A percentile compares a stretch with the other conserved stretches of the same genome.
Evolutionary conservation across 2,329 filamentous ascomycete genomes (phyloP).

Genomic region (Verticillium klebahnii): DNA sequence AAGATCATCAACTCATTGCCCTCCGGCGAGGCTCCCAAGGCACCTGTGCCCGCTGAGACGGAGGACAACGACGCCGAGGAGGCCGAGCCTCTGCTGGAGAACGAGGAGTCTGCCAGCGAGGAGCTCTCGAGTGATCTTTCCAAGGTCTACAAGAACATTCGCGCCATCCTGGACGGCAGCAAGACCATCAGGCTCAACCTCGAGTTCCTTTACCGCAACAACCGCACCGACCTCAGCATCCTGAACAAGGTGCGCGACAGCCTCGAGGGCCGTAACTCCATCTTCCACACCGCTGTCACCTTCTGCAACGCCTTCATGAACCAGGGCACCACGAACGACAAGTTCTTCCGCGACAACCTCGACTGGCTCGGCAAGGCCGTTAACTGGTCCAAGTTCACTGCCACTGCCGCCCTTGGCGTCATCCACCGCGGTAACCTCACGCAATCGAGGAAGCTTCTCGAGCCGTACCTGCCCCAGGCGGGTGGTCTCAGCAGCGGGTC

Average conservation of each 20-base stretch:
- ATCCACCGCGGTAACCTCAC: constrained; percentile 94
- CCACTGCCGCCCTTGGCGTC: constrained; percentile 90
- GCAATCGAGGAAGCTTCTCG: constrained; percentile 87
- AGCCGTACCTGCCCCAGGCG: constrained; percentile 85
- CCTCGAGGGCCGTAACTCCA: constrained; percentile 91
- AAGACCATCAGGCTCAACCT: constrained; percentile 93
- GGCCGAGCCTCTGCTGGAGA: constrained; percentile 42
- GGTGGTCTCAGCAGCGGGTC: constrained; percentile 74
- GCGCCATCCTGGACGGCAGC: constrained; percentile 74
- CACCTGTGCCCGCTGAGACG: constrained; percentile 38
- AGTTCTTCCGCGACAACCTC: constrained; percentile 96
- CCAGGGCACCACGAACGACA: constrained; percentile 94
- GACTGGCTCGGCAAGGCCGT: constrained; percentile 98
- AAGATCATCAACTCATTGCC: constrained; percentile 84
- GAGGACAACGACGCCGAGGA: constrained; percentile 35
- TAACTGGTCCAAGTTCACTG: constrained; percentile 99
- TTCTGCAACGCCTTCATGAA: constrained; percentile 99
- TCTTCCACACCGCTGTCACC: constrained; percentile 96
- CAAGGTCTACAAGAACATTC: constrained; percentile 58
- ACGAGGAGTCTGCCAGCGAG: constrained; percentile 37
- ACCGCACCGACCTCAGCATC: constrained; percentile 86
- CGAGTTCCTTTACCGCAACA: constrained; percentile 94
- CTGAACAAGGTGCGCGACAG: constrained; percentile 96
- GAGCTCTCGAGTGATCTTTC: constrained; percentile 46
- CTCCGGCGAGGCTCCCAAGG: constrained; percentile 35